A percentile compares a stretch with the other conserved stretches of the same genome.
Evolutionary conservation across 768 basidiomycete species (phyloP).

Genomic region (Auriculariales sp.): DNA sequence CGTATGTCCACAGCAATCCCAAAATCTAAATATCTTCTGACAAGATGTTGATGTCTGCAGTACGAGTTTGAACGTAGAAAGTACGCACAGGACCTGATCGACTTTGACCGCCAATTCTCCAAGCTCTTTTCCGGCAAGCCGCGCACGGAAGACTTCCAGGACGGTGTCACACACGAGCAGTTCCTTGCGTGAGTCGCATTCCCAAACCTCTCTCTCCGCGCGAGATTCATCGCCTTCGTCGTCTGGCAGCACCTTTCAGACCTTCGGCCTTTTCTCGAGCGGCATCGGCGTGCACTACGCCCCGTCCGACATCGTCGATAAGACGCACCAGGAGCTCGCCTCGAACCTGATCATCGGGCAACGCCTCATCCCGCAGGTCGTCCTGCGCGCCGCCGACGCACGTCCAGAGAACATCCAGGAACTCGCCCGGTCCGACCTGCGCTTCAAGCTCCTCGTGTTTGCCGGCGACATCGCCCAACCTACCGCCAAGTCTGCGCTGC

Average conservation of each 20-base stretch:
- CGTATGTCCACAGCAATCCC: conserved; percentile 17
- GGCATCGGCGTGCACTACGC: conserved; percentile 41
- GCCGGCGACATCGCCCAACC: conserved; percentile 26
- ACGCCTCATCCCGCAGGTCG: conserved; percentile 33
- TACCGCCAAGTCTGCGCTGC: conserved; percentile 16
- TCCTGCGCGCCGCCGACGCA: conserved; percentile 36
- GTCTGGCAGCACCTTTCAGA: conserved; percentile 29
- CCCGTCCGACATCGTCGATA: conserved; percentile 29
- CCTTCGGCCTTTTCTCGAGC: conserved; percentile 37
- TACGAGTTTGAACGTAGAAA: conserved; percentile 50
- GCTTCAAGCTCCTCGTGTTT: conserved; percentile 44
- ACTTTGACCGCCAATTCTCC: conserved; percentile 53
- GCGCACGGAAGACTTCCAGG: conserved; percentile 26
- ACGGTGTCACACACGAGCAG: conserved; percentile 32
- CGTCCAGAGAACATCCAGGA: conserved; percentile 40
- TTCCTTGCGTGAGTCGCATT: conserved; percentile 26
- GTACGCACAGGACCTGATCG: conserved; percentile 58
- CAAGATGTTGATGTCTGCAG: conserved; percentile 17
- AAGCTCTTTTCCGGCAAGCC: conserved; percentile 58
- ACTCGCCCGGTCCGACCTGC: conserved; percentile 32
- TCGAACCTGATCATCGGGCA: conserved; percentile 31
- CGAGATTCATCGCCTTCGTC: background rate
- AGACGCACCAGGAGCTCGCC: conserved; percentile 23
- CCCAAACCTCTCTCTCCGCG: background rate
- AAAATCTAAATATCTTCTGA: background rate